Base-by-base conservation (phyloP, 2,329 filamentous ascomycete genomes). In the Pseudopyrenochaeta lycopersici region DNA sequence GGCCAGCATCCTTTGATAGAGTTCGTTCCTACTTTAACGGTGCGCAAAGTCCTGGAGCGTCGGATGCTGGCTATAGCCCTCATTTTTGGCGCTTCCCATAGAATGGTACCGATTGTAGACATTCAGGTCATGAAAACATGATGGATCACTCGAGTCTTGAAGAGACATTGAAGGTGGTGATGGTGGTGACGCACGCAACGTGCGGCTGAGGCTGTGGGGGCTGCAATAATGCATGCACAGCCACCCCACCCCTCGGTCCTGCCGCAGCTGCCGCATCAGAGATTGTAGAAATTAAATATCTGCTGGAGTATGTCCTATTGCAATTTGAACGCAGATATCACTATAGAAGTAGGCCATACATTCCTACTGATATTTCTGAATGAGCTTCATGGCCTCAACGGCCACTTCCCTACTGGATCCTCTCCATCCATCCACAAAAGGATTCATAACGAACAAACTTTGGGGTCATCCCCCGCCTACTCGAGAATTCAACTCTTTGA, bases 21-120 rank as follows among this genome's bases (percentile, higher is more conserved):
- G 31, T 14, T 29, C 21, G 15, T 31, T 33, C 31, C 29, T 12
- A 29, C 29, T 23, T 43, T 39, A 6, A 17, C 29, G 23, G 17
- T 47, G 36, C 31, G 41, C 20, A 45, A 32, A 12, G 44, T 49
- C 18, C 46, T 42, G 47, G 42, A 47, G 6, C 43, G 33, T 29
- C 52, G 46, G n/a, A 55, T 55, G 17, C 31, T 41, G 9, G 52
- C 29, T 1, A 55, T 18, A 15, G 38, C 32, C 23, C 50, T 51
- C 52, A 55, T 55, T 3, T 32, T 36, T 11, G 38, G 38, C 18
- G 27, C 39, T 31, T 33, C 21, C 21, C 40, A 9, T 9, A 14
- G n/a, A 27, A 27, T 40, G 14, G 27, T 29, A 18, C 20, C 30
- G 12, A 17, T 11, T 17, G 18, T n/a, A 17, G 40, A 50, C 47